Percentiles rank a stretch among this genome's conserved stretches.
Conservation (phyloP, 192 early-diverging fungal genomes). For the Gryganskiella cystojenkinii region DNA sequence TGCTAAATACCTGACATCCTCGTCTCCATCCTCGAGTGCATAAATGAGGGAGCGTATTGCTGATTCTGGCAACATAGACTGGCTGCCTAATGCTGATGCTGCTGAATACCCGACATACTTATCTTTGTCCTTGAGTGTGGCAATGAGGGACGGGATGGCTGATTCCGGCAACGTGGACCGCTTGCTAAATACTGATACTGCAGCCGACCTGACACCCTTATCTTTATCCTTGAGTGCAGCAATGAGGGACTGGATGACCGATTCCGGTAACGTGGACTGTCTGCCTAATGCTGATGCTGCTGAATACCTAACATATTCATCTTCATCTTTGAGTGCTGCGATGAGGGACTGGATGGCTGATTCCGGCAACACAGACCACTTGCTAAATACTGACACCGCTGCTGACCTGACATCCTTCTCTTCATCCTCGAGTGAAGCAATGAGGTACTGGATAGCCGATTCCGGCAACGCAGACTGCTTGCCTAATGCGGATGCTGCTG, state of each 20-base stretch:
- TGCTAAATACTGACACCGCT: background rate
- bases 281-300: background rate
- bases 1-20: background rate
- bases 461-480: background rate
- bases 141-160: background rate
- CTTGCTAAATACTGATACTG: background rate
- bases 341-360: background rate
- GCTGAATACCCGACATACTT: background rate
- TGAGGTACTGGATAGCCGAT: constrained; percentile 4
- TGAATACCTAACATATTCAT: background rate
- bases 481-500: constrained; percentile 4
- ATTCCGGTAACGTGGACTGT: too few relatives aligned
- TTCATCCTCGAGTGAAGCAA: background rate
- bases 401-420: background rate
- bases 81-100: background rate
- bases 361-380: background rate
- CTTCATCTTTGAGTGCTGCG: background rate
- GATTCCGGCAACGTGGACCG: background rate
- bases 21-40: background rate
- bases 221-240: constrained; percentile 1
- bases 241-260: too few relatives aligned
- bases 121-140: constrained; percentile 1
- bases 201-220: background rate
- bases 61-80: background rate
- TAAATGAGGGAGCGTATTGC: background rate